Base-by-base conservation (phyloP, 208 protist genomes). In the Leishmania guyanensis region DNA sequence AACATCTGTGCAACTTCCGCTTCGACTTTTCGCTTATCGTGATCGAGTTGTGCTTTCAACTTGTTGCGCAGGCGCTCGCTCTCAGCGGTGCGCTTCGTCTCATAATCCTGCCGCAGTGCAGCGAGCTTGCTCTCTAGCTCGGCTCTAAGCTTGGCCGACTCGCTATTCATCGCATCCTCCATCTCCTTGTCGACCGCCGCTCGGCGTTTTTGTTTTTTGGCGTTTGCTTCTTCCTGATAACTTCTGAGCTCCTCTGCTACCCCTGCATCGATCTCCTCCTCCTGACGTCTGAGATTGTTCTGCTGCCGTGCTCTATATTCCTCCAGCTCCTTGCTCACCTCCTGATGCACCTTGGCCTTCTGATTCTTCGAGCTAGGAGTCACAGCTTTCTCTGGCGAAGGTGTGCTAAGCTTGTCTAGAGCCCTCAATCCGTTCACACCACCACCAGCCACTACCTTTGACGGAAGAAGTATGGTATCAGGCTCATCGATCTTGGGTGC, bases 1-100 rank as follows among this genome's bases (percentile, higher is more conserved):
- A 93, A 77, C 29, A 84, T 83, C 17, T 87, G 77, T 29, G 79
- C 75, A 17, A 84, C 39, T 36, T 91, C 86, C 10, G 84, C 75
- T n/a, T 89, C 83, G 16, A 83, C 75, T 50, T 91, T 91, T 26
- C 75, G 64, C 78, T 83, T 88, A 76, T 93, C 89, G 26, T 80
- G 75, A 12, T 87, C 82, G 9, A 90, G 62, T 2, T 92, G 78
- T 12, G 73, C 74, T 65, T 89, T 88, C 36, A 70, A 60, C 9
- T 83, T 86, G 70, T 83, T 80, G 16, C 82, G 76, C 48, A 89
- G 64, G 6, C 82, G 76, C 77, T 85, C 82, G 48, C 53, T 73
- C 60, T 85, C 82, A 2, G 82, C 50, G 48, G 60, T 53, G 17
- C 77, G 82, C 71, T 75, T 85, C n/a, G 70, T 72, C 58, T 85